Percentiles rank a stretch among this genome's conserved stretches.
Conservation (phyloP, 352 stramenopile genomes). For the Peronospora tabacina region DNA sequence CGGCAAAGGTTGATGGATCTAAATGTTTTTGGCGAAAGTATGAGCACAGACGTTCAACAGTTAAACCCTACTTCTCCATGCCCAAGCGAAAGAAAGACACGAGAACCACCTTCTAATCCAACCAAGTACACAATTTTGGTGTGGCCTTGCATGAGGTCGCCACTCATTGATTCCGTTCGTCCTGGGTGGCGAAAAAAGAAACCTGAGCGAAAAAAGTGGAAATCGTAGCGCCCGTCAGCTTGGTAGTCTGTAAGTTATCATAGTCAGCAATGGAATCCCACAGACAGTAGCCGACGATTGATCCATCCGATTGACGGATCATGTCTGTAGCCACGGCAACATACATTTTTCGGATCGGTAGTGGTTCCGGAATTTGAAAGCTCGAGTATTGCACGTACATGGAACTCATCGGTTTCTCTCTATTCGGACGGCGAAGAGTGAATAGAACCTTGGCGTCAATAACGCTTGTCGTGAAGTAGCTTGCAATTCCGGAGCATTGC, state of each 20-base stretch:
- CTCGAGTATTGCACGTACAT: conserved; percentile 26
- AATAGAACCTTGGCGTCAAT: conserved; percentile 32
- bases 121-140: conserved; percentile 57
- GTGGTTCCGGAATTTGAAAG: conserved; percentile 28
- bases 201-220: conserved; percentile 39
- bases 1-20: conserved; percentile 37
- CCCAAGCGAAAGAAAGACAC: conserved; percentile 27
- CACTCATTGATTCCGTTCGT: conserved; percentile 7
- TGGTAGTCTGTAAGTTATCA: conserved; percentile 10
- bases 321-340: conserved; percentile 28
- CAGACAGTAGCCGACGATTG: conserved; percentile 48
- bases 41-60: conserved; percentile 28
- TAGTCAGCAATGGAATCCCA: conserved; percentile 41
- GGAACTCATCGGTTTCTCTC: conserved; percentile 25
- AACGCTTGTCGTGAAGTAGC: conserved; percentile 41
- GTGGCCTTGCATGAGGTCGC: conserved; percentile 5
- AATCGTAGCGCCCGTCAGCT: conserved; percentile 11
- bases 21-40: conserved; percentile 38
- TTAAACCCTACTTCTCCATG: conserved; percentile 36
- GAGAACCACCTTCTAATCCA: conserved; percentile 27
- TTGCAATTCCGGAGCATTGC: conserved; percentile 36
- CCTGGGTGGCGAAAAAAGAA: conserved; percentile 35
- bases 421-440: conserved; percentile 26
- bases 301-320: conserved; percentile 28
- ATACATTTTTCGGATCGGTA: conserved; percentile 34